Base-by-base conservation (phyloP, 371 early-diverging fungal genomes). In the Rhizopus delemar region DNA sequence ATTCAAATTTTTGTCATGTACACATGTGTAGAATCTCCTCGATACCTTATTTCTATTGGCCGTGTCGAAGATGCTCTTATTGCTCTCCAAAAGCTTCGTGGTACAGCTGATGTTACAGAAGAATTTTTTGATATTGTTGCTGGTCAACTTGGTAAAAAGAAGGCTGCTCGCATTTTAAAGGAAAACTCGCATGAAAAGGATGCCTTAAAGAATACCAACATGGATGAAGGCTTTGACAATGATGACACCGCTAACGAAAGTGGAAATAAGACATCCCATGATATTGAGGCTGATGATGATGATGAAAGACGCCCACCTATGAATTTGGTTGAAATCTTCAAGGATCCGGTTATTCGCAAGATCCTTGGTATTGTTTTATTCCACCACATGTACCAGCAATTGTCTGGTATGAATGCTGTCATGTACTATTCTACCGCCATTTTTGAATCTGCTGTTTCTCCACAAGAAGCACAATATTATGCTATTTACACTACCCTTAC, bases 321-420 rank as follows among this genome's bases (percentile, higher is more conserved):
- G 58, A 66, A 33, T 3, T 57, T 78, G 15, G 13, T 60, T 7
- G 60, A 77, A 34, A 63, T 84, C 12, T 78, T 84, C 57, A 67
- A 50, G 28, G 75, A 81, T 32, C 74, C 65, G 22, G 52, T 56
- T 31, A 75, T 80, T 43, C 66, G 76, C 5, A 87, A 87, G 58
- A 70, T 93, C 39, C 80, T 87, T 31, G 11, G 73, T 3, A 74
- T 75, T 35, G 77, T 78, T 29, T 28, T 83, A 12, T 36, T 69
- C 34, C 60, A 82, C 29, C 81, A 84, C 50, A 67, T 69, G 4
- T 62, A 73, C 29, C 97, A 95, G 67, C 95, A 94, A 73, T 72
- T 91, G 9, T 83, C 86, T 15, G 94, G 94, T 36, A 93, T 97
- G 78, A 94, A 94, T 62, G 92, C 89, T 51, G 83, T 90, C 53